phyloP scores from a whole-genome alignment of 345 rosid species.

The Anastatica hierochuntica region DNA sequence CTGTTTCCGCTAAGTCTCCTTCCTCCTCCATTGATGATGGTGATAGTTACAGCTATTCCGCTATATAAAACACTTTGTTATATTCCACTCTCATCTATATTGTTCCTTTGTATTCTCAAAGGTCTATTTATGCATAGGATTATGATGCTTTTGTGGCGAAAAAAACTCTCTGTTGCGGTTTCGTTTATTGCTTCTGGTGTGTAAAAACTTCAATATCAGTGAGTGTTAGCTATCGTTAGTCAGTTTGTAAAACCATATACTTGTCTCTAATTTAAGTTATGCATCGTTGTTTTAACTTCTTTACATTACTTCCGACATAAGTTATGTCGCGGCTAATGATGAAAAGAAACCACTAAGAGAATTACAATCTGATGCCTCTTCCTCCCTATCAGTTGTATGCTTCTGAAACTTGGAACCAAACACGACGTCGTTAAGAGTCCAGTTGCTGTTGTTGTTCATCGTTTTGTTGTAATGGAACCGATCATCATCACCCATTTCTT shows the following conservation, averaged over 20 bases:
- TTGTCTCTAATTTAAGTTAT: too few species aligned
- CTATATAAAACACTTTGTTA: conserved; percentile 29
- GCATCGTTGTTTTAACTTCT: too few species aligned
- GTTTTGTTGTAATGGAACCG: conserved; percentile 8
- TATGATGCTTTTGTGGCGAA: too few species aligned
- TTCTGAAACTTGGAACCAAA: conserved; percentile 35
- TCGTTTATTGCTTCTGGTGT: too few species aligned
- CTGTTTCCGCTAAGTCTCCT: conserved; percentile 38
- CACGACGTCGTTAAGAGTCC: conserved; percentile 31
- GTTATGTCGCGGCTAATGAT: conserved; percentile 2
- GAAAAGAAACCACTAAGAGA: conserved; percentile 23
- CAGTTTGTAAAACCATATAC: neutral
- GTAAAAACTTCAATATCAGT: too few species aligned
- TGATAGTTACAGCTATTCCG: conserved; percentile 39
- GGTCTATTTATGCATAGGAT: too few species aligned
- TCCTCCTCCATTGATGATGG: conserved; percentile 15
- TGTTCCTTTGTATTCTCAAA: too few species aligned
- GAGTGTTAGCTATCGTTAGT: too few species aligned
- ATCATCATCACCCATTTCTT: conserved; percentile 3
- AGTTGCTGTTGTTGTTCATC: conserved; percentile 16
- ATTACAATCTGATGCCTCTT: conserved; percentile 22
- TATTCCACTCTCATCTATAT: neutral
- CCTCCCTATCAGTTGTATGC: conserved; percentile 16
- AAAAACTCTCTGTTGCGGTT: too few species aligned
- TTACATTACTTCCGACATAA: too few species aligned